Percentiles rank a stretch among this genome's conserved stretches.
These are phyloP conservation scores for Fusarium domesticum DNA, from an alignment of 2,329 filamentous ascomycete genomes.

Conservation along the genomic window DNA sequence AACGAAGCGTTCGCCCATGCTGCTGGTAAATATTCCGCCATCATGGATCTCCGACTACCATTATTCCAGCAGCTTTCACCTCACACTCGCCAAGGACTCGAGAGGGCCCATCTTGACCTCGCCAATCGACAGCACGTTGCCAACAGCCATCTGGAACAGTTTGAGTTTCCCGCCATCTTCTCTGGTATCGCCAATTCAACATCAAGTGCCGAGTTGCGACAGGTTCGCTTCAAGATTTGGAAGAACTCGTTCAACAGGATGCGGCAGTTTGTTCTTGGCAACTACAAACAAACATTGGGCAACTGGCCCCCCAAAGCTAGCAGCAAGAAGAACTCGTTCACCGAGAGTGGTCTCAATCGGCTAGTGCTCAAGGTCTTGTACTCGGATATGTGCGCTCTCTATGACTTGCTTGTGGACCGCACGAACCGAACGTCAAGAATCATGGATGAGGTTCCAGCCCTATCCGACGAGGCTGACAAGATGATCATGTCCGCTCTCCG, in stretches of 20 bases:
- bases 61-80: slow-evolving; percentile 68
- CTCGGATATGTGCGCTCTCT: slow-evolving; percentile 78
- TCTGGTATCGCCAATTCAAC: slow-evolving; percentile 83
- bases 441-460: slow-evolving; percentile 61
- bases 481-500: slow-evolving; percentile 69
- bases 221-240: slow-evolving; percentile 83
- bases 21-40: slow-evolving; percentile 78
- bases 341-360: slow-evolving; percentile 82
- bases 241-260: slow-evolving; percentile 70
- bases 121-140: slow-evolving; percentile 68
- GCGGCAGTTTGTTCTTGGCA: slow-evolving; percentile 67
- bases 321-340: slow-evolving; percentile 87
- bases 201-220: slow-evolving; percentile 70
- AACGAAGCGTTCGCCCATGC: slow-evolving; percentile 90
- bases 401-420: slow-evolving; percentile 84
- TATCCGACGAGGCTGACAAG: slow-evolving; percentile 56
- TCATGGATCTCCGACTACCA: slow-evolving; percentile 62
- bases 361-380: slow-evolving; percentile 80
- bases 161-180: slow-evolving; percentile 89
- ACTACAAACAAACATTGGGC: slow-evolving; percentile 59
- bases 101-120: slow-evolving; percentile 78
- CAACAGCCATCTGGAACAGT: slow-evolving; percentile 73
- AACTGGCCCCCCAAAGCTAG: slow-evolving; percentile 89
- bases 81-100: slow-evolving; percentile 73
- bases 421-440: slow-evolving; percentile 73